Conservation (phyloP, 192 early-diverging fungal species). For the Fimicolochytrium jonesii region DNA sequence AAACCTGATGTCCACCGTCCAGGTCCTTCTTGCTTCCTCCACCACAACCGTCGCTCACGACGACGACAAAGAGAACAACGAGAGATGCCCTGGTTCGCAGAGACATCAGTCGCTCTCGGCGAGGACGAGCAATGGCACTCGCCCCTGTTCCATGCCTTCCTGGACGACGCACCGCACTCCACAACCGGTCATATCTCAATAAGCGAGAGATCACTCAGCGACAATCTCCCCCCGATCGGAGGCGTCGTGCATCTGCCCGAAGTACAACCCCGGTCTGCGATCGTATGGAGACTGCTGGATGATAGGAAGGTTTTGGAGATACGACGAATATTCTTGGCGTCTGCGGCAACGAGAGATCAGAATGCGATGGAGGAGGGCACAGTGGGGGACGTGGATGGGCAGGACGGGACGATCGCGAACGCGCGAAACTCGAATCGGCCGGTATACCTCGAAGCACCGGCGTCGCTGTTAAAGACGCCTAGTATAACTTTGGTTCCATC, state of each 20-base stretch:
- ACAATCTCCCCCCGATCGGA: constrained; percentile 1
- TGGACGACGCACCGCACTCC: too few species aligned
- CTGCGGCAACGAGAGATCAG: too few species aligned
- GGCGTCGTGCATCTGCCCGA: constrained; percentile 2
- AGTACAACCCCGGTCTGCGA: neutral
- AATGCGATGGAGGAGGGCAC: too few species aligned
- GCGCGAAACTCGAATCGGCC: constrained; percentile 1
- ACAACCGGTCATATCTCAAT: too few species aligned
- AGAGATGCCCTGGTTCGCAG: too few species aligned
- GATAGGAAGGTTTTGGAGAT: constrained; percentile 19
- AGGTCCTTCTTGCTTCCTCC: too few species aligned
- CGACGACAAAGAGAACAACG: too few species aligned
- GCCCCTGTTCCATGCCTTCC: too few species aligned
- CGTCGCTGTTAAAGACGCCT: constrained; percentile 2
- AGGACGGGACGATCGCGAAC: neutral
- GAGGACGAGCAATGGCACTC: too few species aligned
- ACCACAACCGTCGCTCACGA: too few species aligned
- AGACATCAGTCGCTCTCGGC: too few species aligned
- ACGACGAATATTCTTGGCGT: constrained; percentile 20
- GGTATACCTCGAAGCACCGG: constrained; percentile 6
- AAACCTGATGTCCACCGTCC: too few species aligned
- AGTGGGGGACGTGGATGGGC: neutral
- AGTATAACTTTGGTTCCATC: constrained; percentile 11
- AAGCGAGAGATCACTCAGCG: neutral
- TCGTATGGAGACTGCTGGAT: constrained; percentile 19